phyloP scores from a whole-genome alignment of 2,329 filamentous ascomycete species.

The Hawksworthiomyces lignivorus region DNA sequence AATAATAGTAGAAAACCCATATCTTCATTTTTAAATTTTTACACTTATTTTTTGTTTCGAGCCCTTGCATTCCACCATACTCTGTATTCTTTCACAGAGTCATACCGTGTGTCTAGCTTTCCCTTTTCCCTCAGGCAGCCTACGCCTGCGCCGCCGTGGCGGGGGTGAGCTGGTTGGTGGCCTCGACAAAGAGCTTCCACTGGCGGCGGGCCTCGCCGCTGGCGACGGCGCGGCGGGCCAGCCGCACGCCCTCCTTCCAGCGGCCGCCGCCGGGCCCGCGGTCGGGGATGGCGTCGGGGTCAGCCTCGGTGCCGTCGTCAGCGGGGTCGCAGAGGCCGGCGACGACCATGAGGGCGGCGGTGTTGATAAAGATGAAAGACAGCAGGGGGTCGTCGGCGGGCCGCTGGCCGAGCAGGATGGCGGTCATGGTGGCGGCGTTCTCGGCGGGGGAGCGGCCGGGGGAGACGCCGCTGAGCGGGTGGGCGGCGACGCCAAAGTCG shows the following conservation, averaged over 20 bases:
- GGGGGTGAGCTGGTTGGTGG: slow-evolving; percentile 50
- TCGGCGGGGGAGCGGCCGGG: slow-evolving; percentile 78
- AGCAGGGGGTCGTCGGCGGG: slow-evolving; percentile 73
- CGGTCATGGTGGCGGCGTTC: slow-evolving; percentile 77
- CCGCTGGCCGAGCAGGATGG: slow-evolving; percentile 67
- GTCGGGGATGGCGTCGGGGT: slow-evolving; percentile 72
- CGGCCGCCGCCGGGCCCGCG: slow-evolving; percentile 75
- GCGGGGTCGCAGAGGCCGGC: slow-evolving; percentile 75
- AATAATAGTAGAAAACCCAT: no score
- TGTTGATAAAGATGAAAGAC: slow-evolving; percentile 91
- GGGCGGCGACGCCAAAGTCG: slow-evolving; percentile 77
- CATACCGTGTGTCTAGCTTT: no score
- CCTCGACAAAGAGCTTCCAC: slow-evolving; percentile 76
- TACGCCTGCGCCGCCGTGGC: not conserved
- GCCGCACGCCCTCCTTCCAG: slow-evolving; percentile 90
- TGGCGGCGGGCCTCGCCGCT: slow-evolving; percentile 80
- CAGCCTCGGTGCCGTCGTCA: slow-evolving; percentile 66
- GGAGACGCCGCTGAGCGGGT: slow-evolving; percentile 70
- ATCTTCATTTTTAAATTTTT: not conserved
- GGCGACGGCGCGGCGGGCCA: slow-evolving; percentile 79
- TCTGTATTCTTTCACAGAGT: no score
- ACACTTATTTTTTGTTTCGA: not conserved
- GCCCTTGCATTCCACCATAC: no score
- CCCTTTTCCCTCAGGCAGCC: no score
- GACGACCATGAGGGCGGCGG: slow-evolving; percentile 77